Evolutionary conservation across 176 grass and related monocot genomes (phyloP).

Genomic region (Carex myosuroides): DNA sequence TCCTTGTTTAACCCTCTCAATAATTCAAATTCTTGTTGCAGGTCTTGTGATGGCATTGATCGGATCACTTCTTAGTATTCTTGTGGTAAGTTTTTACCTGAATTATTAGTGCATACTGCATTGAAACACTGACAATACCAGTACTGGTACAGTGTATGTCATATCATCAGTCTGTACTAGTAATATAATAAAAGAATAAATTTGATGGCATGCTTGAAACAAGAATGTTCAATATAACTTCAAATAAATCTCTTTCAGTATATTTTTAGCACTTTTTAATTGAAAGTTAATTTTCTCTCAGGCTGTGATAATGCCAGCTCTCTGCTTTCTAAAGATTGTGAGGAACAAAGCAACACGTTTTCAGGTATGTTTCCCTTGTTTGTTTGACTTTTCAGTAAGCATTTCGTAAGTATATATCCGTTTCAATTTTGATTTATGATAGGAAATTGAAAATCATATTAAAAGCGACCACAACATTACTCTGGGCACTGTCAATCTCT

Average conservation of each 20-base stretch:
- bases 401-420: background rate
- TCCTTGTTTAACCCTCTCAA: background rate
- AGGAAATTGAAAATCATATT: background rate
- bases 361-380: slow-evolving; percentile 38
- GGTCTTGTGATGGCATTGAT: slow-evolving; percentile 93
- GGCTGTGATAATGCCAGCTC: slow-evolving; percentile 76
- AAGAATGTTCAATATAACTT: background rate
- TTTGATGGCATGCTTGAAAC: background rate
- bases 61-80: slow-evolving; percentile 85
- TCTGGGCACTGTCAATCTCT: background rate
- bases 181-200: background rate
- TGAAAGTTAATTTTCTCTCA: slow-evolving; percentile 25
- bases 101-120: background rate
- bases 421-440: background rate
- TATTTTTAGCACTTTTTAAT: background rate
- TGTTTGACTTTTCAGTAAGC: background rate
- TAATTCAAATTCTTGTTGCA: slow-evolving; percentile 31
- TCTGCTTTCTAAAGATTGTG: slow-evolving; percentile 84
- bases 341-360: slow-evolving; percentile 54
- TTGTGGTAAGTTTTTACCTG: slow-evolving; percentile 58
- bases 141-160: background rate
- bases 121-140: background rate
- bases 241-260: background rate
- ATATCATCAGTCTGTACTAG: background rate
- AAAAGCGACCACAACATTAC: background rate